Percentiles rank a stretch among this genome's conserved stretches.
These are phyloP conservation scores for Brassica incana DNA, from an alignment of 345 rosid genomes.

Conservation along the genomic window DNA sequence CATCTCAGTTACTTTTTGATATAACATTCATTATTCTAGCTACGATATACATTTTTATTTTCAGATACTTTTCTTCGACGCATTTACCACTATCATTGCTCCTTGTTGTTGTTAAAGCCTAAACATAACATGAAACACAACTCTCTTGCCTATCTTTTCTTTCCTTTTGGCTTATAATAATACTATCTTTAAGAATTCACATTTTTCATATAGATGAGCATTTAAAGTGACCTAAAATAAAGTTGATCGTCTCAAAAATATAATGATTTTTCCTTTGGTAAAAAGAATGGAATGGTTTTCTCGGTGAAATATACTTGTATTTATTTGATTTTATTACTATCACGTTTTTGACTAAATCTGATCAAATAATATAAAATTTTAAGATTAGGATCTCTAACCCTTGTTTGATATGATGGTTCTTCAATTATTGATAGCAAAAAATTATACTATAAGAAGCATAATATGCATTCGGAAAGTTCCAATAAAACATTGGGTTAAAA, in stretches of 20 bases:
- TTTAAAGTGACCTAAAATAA: conserved; percentile 7
- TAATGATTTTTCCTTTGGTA: neutral
- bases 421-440: neutral
- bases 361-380: neutral
- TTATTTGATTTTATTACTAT: neutral
- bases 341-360: neutral
- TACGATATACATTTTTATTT: neutral
- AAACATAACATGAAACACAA: conserved; percentile 21
- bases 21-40: neutral
- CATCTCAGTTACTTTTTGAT: neutral
- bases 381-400: neutral
- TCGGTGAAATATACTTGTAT: conserved; percentile 8
- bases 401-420: conserved; percentile 6
- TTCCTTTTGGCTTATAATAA: neutral
- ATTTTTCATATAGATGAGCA: neutral
- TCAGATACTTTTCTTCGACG: neutral
- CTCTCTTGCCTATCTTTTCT: neutral
- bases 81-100: conserved; percentile 5
- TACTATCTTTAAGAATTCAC: neutral
- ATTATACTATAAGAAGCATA: neutral
- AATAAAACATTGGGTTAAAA: neutral
- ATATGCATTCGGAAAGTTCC: conserved; percentile 23
- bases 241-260: neutral
- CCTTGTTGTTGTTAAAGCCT: neutral
- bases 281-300: conserved; percentile 11